Base-by-base conservation (phyloP, 495 filamentous ascomycete species). In the Aspergillus sclerotiicarbonarius region DNA sequence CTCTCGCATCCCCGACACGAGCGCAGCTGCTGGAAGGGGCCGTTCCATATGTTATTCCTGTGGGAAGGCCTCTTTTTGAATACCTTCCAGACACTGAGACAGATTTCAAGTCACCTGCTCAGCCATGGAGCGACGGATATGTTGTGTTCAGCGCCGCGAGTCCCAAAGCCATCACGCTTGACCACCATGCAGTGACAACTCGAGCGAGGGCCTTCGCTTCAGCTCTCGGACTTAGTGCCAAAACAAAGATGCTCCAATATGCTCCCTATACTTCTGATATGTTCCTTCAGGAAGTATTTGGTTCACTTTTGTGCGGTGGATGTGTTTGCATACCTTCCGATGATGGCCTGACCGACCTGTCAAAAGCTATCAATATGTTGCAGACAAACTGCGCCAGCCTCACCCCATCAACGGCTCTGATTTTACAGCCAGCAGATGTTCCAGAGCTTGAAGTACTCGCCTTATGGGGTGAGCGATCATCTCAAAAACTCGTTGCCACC, bases 181-280 rank as follows among this genome's bases (percentile, higher is more conserved):
- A 73, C 9, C 77, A 80, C 50, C 31, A 56, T 12, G 62, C 80
- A 12, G 67, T 79, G 19, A 57, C 83, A n/a, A 69, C 79, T 6
- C 67, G 77, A 18, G 80, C 82, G 48, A 55, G 57, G 9, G 69
- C 71, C 2, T 83, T 85, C 44, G 79, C 77, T 1, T 67, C 72
- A 0, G 74, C 74, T 0, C 63, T 83, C 8, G 57, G 66, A 0
- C 71, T 86, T 4, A 69, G 74, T n/a, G 61, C 74, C 2, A 66
- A 69, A 5, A 83, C 81, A 0, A 71, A 84, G 5, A 78, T 85
- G 10, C 75, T 90, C 59, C 86, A 89, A 57, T 78, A 84, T 41
- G 81, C 83, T 5, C 37, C 69, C 2, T 73, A 76, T n/a, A 73
- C 70, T 0, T 77, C 73, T 12, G 78, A 80, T 51, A 62, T 72